Evolutionary conservation across 2,329 filamentous ascomycete species (phyloP), one percentile per base, ranked within the genome.

Genomic region (Neofusicoccum ribis): DNA sequence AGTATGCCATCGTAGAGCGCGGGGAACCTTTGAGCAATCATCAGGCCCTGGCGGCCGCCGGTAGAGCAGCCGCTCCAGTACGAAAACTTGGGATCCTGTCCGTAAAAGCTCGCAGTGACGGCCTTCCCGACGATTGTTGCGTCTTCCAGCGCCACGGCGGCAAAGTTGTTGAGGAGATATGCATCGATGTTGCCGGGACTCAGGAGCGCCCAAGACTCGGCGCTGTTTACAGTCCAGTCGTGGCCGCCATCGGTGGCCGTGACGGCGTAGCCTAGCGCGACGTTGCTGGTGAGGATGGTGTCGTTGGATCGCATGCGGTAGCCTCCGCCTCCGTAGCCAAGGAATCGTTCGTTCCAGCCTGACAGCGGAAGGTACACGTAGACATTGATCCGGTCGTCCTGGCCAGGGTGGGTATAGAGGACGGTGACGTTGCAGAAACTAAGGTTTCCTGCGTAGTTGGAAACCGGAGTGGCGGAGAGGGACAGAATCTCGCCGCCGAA

Each of bases 1-100:
- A 79, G 64, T 59, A 82, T 80, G 20, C 79, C 78, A 66, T 82
- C 74, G 63, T 76, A 81, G 3, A 71, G 69, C 2, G 70, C 60
- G 6, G 78, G 78, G 65, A 75, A 80, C 11, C 73, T 65, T 63
- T 81, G 78, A 6, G 77, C 77, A 9, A 72, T 41, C 71, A 75
- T 76, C 15, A 77, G 63, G 2, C 77, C 78, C 63, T 79, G 77
- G 15, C 78, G 65, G 7, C 78, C 78, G 43, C 77, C 77, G 20
- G 72, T 73, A 23, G 76, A 78, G 64, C 78, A 79, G 2, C 78
- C 77, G 65, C 67, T 71, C 67, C 69, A 79, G 65, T 80, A 80
- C 2, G 75, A 79, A 64, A 74, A 78, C 9, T 69, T 69, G 7
- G 72, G 70, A 9, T 61, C 61, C n/a, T 66, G 59, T 2, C 72